Conservation (phyloP, 2,329 filamentous ascomycete genomes). For the Diplodia sapinea region DNA sequence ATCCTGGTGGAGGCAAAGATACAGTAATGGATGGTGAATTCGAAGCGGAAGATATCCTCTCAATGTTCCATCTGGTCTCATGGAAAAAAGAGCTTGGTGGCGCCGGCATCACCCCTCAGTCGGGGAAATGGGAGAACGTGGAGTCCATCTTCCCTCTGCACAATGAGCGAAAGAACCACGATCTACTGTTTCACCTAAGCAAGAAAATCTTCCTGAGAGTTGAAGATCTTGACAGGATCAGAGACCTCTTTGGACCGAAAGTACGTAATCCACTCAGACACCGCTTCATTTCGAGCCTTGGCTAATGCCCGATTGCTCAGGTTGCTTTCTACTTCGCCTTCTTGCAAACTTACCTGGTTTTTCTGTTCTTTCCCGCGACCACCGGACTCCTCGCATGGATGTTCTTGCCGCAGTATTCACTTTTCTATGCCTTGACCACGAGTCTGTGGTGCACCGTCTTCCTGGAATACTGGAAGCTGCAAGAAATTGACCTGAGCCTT, state of each 20-base stretch:
- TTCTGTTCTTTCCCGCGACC: constrained; percentile 41
- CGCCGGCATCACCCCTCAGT: constrained; percentile 73
- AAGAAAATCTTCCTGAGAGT: constrained; percentile 71
- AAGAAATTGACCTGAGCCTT: constrained; percentile 42
- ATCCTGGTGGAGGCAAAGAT: constrained; percentile 56
- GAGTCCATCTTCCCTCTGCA: constrained; percentile 79
- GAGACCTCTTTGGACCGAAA: constrained; percentile 78
- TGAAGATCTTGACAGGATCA: constrained; percentile 73
- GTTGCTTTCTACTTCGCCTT: constrained; percentile 47
- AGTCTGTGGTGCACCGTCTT: constrained; percentile 45
- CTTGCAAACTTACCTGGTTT: constrained; percentile 43
- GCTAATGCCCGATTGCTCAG: background rate
- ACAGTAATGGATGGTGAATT: constrained; percentile 66
- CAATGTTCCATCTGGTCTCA: constrained; percentile 79
- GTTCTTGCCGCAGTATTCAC: constrained; percentile 42
- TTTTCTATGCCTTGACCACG: constrained; percentile 41
- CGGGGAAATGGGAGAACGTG: constrained; percentile 74
- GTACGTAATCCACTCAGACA: constrained; percentile 37
- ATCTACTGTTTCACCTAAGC: constrained; percentile 77
- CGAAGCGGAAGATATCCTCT: constrained; percentile 77
- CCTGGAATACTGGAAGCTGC: constrained; percentile 45
- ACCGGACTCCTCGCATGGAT: constrained; percentile 42
- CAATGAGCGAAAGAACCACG: constrained; percentile 74
- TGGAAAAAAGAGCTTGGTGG: constrained; percentile 75
- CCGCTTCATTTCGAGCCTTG: background rate